These are phyloP conservation scores for Trichosporon sp. DNA, from an alignment of 1,284 basidiomycete species.

Conservation along the genomic window DNA sequence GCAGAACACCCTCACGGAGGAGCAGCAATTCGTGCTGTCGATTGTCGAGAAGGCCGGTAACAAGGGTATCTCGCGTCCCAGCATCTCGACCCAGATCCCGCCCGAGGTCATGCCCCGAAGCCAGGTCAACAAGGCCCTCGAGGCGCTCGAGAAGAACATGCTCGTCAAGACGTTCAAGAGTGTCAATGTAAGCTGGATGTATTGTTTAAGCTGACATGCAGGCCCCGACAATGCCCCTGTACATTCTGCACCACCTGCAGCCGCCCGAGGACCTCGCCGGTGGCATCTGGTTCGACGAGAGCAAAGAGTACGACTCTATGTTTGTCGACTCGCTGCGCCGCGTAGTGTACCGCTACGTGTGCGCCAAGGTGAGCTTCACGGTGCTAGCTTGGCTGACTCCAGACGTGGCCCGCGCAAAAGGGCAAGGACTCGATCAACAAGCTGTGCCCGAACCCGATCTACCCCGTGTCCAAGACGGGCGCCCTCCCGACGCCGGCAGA, in stretches of 20 bases:
- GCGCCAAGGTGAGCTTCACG: slow-evolving; percentile 28
- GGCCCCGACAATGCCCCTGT: slow-evolving; percentile 43
- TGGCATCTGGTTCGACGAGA: slow-evolving; percentile 48
- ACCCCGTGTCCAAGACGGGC: slow-evolving; percentile 31
- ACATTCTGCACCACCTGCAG: slow-evolving; percentile 36
- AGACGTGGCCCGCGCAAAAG: slow-evolving; percentile 34
- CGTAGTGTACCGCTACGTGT: slow-evolving; percentile 31
- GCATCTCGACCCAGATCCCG: slow-evolving; percentile 29
- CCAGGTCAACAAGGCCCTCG: slow-evolving; percentile 37
- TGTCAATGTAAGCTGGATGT: slow-evolving; percentile 42
- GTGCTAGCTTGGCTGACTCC: background rate
- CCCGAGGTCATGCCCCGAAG: slow-evolving; percentile 31
- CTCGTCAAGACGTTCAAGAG: slow-evolving; percentile 46
- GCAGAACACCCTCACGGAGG: slow-evolving; percentile 34
- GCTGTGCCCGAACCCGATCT: slow-evolving; percentile 28
- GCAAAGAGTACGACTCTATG: slow-evolving; percentile 44
- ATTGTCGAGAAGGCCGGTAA: slow-evolving; percentile 25
- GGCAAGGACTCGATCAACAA: slow-evolving; percentile 19
- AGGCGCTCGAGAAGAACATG: slow-evolving; percentile 37
- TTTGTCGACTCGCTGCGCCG: slow-evolving; percentile 40
- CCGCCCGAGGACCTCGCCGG: slow-evolving; percentile 47
- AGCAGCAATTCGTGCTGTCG: slow-evolving; percentile 37
- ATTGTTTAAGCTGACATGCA: slow-evolving; percentile 13
- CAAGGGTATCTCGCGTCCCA: slow-evolving; percentile 25
- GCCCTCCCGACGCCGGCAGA: slow-evolving; percentile 34